Evolutionary conservation across 2,329 filamentous ascomycete species (phyloP).

Genomic region (Calonectria leucothoes): DNA sequence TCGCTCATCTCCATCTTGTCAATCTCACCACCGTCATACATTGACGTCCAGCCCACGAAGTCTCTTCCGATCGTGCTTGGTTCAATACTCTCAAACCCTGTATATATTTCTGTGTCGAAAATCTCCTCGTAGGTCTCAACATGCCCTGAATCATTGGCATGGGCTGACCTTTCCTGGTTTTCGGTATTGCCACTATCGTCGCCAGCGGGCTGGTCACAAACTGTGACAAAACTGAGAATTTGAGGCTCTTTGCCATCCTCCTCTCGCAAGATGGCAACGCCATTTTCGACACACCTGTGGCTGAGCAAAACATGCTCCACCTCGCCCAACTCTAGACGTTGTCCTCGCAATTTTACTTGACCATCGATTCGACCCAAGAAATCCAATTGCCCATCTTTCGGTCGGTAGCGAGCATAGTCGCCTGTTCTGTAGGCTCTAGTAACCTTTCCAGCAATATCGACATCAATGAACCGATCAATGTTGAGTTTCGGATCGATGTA

Average conservation of each 20-base stretch:
- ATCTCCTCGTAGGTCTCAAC: conserved; percentile 29
- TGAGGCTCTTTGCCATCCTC: conserved; percentile 6
- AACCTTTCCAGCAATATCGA: background rate
- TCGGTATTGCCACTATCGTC: no score
- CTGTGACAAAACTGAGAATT: conserved; percentile 17
- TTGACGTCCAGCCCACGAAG: conserved; percentile 47
- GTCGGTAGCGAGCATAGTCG: conserved; percentile 56
- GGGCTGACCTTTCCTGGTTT: background rate
- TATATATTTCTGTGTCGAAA: conserved; percentile 31
- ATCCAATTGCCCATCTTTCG: conserved; percentile 50
- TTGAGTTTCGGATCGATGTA: background rate
- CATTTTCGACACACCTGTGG: conserved; percentile 8
- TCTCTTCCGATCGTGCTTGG: conserved; percentile 34
- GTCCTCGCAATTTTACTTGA: conserved; percentile 70
- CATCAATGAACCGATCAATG: background rate
- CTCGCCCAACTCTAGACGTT: conserved; percentile 60
- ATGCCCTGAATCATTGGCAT: background rate
- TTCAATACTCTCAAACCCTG: conserved; percentile 23
- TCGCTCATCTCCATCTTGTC: conserved; percentile 44
- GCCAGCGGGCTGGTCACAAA: background rate
- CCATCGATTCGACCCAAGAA: conserved; percentile 65
- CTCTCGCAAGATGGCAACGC: background rate
- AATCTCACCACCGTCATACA: conserved; percentile 44
- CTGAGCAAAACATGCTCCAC: conserved; percentile 35
- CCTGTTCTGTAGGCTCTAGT: conserved; percentile 55